A percentile compares a stretch with the other conserved stretches of the same genome.
Evolutionary conservation across 768 basidiomycete species (phyloP).

Genomic region (Neoboletus subvelutipes): DNA sequence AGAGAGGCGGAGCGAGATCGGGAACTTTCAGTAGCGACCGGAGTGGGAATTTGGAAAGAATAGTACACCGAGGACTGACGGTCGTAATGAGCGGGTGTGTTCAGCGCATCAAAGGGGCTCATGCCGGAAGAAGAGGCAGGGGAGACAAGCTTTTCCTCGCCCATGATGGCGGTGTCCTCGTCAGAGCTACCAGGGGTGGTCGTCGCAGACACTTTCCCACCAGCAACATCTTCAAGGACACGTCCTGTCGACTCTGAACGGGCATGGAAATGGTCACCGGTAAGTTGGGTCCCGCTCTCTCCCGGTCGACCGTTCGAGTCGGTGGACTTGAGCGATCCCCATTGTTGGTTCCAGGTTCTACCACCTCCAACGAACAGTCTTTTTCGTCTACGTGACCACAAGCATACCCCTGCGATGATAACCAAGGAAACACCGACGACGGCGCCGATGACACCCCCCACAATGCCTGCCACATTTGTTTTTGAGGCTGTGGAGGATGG

Average conservation of each 20-base stretch:
- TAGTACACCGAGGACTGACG: slow-evolving; percentile 22
- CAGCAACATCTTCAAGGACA: slow-evolving; percentile 12
- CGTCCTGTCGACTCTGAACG: slow-evolving; percentile 26
- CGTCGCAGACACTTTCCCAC: slow-evolving; percentile 14
- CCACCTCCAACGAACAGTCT: slow-evolving; percentile 26
- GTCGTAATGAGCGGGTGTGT: slow-evolving; percentile 17
- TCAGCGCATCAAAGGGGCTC: slow-evolving; percentile 20
- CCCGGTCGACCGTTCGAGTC: slow-evolving; percentile 14
- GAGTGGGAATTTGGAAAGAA: slow-evolving; percentile 13
- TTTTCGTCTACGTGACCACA: slow-evolving; percentile 27
- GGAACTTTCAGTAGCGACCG: slow-evolving; percentile 1
- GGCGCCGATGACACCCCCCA: slow-evolving; percentile 53
- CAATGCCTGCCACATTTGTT: slow-evolving; percentile 44
- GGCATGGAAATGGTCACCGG: slow-evolving; percentile 12
- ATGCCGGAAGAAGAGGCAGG: slow-evolving; percentile 14
- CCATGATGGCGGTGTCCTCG: slow-evolving; percentile 15
- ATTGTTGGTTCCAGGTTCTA: slow-evolving; percentile 20
- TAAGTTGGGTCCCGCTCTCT: not conserved
- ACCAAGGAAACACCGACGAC: slow-evolving; percentile 36
- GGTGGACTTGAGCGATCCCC: slow-evolving; percentile 30
- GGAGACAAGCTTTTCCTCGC: slow-evolving; percentile 26
- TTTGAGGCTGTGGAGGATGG: slow-evolving; percentile 25
- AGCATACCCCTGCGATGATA: slow-evolving; percentile 32
- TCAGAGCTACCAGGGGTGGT: slow-evolving; percentile 24
- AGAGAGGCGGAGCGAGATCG: slow-evolving; percentile 10